Evolutionary conservation across 805 yeast species (phyloP).

Genomic region (Candida lessepsii): DNA sequence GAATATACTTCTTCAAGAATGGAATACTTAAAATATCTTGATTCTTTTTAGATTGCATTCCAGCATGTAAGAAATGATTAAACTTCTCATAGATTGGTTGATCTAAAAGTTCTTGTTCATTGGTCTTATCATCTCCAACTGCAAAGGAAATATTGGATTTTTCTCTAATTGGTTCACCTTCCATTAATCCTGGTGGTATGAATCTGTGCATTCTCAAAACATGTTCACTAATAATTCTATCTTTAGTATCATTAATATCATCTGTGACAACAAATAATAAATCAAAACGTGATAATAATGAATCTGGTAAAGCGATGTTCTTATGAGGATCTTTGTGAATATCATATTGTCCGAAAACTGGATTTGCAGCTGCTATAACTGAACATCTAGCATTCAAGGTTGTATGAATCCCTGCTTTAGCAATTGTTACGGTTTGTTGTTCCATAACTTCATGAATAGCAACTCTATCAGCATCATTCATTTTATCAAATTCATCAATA

Average conservation of each 20-base stretch:
- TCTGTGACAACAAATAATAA: slow-evolving; percentile 93
- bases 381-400: slow-evolving; percentile 95
- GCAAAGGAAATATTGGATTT: slow-evolving; percentile 66
- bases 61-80: slow-evolving; percentile 79
- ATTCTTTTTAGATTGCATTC: slow-evolving; percentile 43
- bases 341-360: slow-evolving; percentile 95
- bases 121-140: slow-evolving; percentile 63
- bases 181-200: slow-evolving; percentile 81
- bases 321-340: slow-evolving; percentile 94
- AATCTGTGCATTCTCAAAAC: slow-evolving; percentile 91
- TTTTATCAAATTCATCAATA: slow-evolving; percentile 98
- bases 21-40: slow-evolving; percentile 58
- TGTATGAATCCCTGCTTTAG: slow-evolving; percentile 97
- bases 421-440: slow-evolving; percentile 97
- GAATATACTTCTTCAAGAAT: slow-evolving; percentile 87
- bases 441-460: slow-evolving; percentile 99
- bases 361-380: slow-evolving; percentile 97
- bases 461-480: slow-evolving; percentile 95
- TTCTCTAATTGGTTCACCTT: slow-evolving; percentile 93
- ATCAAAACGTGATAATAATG: slow-evolving; percentile 94
- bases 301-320: slow-evolving; percentile 95
- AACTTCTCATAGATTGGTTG: slow-evolving; percentile 81
- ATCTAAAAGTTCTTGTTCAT: slow-evolving; percentile 43
- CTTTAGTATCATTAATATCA: slow-evolving; percentile 82
- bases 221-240: slow-evolving; percentile 88